Percentiles rank a stretch among this genome's conserved stretches.
phyloP scores from a whole-genome alignment of 2,329 filamentous ascomycete species.

The Penicillium griseofulvum region DNA sequence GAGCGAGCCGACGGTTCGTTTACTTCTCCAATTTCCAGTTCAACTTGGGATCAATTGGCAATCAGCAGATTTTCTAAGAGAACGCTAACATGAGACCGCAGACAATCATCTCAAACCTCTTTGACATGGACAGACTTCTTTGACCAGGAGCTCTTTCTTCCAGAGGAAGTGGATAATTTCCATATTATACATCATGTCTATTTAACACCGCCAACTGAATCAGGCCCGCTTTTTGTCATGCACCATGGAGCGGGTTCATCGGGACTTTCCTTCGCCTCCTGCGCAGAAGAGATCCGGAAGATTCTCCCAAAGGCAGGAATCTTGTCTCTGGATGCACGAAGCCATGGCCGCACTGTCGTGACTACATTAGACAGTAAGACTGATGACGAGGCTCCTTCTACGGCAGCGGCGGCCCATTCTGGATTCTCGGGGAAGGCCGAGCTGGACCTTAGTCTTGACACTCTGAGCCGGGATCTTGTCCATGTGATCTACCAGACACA shows the following conservation, averaged over 20 bases:
- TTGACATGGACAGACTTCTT: conserved; percentile 90
- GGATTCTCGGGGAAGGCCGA: conserved; percentile 34
- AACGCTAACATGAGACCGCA: conserved; percentile 10
- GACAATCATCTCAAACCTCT: conserved; percentile 54
- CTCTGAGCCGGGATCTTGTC: conserved; percentile 70
- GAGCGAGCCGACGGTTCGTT: conserved; percentile 61
- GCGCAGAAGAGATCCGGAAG: conserved; percentile 73
- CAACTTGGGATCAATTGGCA: not conserved
- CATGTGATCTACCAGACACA: conserved; percentile 67
- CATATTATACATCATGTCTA: conserved; percentile 77
- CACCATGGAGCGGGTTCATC: conserved; percentile 95
- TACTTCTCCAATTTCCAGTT: not conserved
- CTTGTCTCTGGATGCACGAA: conserved; percentile 79
- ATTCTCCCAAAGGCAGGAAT: conserved; percentile 77
- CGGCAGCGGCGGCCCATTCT: conserved; percentile 19
- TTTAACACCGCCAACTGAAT: conserved; percentile 70
- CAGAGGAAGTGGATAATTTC: conserved; percentile 34
- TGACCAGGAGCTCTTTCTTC: conserved; percentile 76
- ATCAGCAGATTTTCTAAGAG: not conserved
- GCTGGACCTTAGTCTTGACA: conserved; percentile 68
- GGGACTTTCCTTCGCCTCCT: conserved; percentile 83
- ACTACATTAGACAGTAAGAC: conserved; percentile 3
- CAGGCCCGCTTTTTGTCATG: conserved; percentile 81
- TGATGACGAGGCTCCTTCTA: conserved; percentile 7
- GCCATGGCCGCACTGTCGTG: conserved; percentile 68